Percentiles rank a stretch among this genome's conserved stretches.
Evolutionary conservation across 1,139 yeast genomes (phyloP).

Genomic region (Pneumocystis canis): DNA sequence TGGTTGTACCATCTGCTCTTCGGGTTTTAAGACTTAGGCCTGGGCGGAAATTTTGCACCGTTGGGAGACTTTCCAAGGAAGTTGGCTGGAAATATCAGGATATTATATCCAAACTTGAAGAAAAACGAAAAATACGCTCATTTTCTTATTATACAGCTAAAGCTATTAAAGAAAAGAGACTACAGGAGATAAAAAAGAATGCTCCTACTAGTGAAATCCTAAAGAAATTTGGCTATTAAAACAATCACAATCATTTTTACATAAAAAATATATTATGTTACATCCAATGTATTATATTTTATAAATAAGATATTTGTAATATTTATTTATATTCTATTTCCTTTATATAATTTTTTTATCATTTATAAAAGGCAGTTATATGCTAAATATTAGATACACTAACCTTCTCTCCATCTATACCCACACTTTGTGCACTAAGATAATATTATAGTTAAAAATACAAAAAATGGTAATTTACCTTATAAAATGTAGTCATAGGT

Average conservation of each 20-base stretch:
- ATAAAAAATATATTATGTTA: no score
- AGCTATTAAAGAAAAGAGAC: constrained; percentile 90
- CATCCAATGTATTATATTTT: neutral
- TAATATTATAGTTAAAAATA: neutral
- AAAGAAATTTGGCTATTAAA: neutral
- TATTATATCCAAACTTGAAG: constrained; percentile 93
- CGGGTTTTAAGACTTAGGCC: constrained; percentile 98
- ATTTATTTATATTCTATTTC: neutral
- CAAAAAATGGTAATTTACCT: constrained; percentile 4
- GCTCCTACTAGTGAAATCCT: constrained; percentile 22
- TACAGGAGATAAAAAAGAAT: constrained; percentile 68
- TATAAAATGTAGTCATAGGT: constrained; percentile 91
- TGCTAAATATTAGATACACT: constrained; percentile 11
- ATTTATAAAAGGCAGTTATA: neutral
- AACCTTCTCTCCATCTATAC: constrained; percentile 94
- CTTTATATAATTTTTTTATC: neutral
- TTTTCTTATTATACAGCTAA: constrained; percentile 99
- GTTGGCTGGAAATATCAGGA: constrained; percentile 99
- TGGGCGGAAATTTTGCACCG: constrained; percentile 99
- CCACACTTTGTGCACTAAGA: constrained; percentile 68
- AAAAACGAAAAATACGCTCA: constrained; percentile 97
- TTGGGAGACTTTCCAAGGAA: constrained; percentile 86
- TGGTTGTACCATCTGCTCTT: constrained; percentile 99
- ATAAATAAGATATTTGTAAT: neutral
- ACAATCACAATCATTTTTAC: no score